These are phyloP conservation scores for Triadica sebifera DNA, from an alignment of 345 rosid genomes.

Conservation along the genomic window DNA sequence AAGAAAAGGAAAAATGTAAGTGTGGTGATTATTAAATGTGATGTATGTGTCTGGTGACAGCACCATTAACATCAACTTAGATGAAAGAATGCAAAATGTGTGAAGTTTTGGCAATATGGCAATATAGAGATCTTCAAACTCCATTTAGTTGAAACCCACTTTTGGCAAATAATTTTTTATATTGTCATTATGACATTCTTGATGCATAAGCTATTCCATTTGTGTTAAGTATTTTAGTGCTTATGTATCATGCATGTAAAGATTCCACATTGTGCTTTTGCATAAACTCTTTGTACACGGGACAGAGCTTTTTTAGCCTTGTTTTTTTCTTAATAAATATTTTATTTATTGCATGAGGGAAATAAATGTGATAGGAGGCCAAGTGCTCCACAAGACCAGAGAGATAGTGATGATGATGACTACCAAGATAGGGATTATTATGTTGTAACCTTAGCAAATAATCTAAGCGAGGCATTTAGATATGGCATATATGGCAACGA, in stretches of 20 bases:
- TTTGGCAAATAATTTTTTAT: too few relatives aligned
- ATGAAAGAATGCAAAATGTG: too few relatives aligned
- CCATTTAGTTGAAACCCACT: not conserved
- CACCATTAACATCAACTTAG: too few relatives aligned
- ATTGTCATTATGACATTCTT: not conserved
- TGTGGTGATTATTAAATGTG: too few relatives aligned
- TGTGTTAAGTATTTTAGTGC: not conserved
- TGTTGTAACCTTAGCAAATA: slow-evolving; percentile 89
- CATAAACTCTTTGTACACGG: not conserved
- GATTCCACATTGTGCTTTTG: not conserved
- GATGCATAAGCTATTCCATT: too few relatives aligned
- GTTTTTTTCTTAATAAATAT: not conserved
- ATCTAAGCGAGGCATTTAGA: slow-evolving; percentile 86
- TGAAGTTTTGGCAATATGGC: not conserved
- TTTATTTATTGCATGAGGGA: too few relatives aligned
- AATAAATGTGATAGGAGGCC: slow-evolving; percentile 78
- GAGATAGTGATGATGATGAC: slow-evolving; percentile 94
- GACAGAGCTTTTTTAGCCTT: not conserved
- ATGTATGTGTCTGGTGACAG: too few relatives aligned
- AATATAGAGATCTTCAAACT: not conserved
- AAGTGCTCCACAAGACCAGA: slow-evolving; percentile 74
- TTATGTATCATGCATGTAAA: not conserved
- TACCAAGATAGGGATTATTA: slow-evolving; percentile 94
- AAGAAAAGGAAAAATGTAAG: too few relatives aligned
- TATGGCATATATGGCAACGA: slow-evolving; percentile 83